Percentiles rank a stretch among this genome's conserved stretches.
phyloP scores from a whole-genome alignment of 306 rosid species.

The Prunus kanzakura region DNA sequence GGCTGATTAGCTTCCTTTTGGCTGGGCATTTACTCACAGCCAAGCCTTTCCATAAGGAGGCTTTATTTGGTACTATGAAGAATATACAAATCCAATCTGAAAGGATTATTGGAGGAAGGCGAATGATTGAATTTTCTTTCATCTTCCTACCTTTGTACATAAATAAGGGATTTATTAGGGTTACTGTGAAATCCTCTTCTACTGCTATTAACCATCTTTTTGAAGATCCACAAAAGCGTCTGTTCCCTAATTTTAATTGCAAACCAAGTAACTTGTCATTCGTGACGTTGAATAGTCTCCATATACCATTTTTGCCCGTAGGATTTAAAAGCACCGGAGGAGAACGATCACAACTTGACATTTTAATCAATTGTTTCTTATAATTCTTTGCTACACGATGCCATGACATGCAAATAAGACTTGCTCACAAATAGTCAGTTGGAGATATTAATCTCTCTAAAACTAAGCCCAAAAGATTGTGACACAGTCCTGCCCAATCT shows the following conservation, averaged over 20 bases:
- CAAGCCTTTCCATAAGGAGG: too few species aligned
- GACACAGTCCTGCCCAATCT: not conserved
- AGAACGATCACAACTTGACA: not conserved
- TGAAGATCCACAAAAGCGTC: not conserved
- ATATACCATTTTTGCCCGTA: not conserved
- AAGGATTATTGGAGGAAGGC: not conserved
- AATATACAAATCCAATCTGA: not conserved
- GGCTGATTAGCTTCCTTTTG: too few species aligned
- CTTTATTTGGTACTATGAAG: too few species aligned
- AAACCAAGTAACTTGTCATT: too few species aligned
- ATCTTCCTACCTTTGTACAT: too few species aligned
- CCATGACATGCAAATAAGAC: not conserved
- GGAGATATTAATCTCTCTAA: not conserved
- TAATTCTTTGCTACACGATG: not conserved
- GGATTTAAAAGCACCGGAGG: not conserved
- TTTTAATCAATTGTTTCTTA: not conserved
- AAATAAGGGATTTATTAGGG: too few species aligned
- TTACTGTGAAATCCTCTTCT: too few species aligned
- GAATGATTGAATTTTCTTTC: not conserved
- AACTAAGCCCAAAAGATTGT: not conserved
- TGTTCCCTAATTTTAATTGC: not conserved
- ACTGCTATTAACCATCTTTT: not conserved
- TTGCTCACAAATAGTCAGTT: not conserved
- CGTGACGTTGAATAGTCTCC: not conserved
- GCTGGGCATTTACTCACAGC: too few species aligned